Base-by-base conservation (phyloP, 1,284 basidiomycete species). In the Moniliella sp. region DNA sequence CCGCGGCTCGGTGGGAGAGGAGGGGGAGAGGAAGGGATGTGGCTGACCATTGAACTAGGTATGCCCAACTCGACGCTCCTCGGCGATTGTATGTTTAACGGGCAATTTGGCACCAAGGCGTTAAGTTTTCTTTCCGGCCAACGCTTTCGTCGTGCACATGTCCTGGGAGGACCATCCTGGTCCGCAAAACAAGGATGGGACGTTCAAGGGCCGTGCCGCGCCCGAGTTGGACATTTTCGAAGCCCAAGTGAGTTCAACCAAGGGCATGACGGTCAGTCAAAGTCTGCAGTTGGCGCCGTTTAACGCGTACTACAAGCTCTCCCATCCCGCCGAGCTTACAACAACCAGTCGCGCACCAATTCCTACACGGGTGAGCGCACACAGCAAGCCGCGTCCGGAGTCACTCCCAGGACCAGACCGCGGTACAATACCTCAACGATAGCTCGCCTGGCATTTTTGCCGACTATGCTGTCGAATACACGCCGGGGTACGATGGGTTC, bases 261-360 rank as follows among this genome's bases (percentile, higher is more conserved):
- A 33, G 1, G 35, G 32, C 14, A 44, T 58, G 19, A 74, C 74
- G 45, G 75, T 74, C 1, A 82, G 79, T 2, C 80, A 83, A 61
- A 77, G 74, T 39, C 68, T 69, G 45, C 80, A 84, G 61, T 62
- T 69, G 28, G 79, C 78, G 12, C 71, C 72, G 0, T 71, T 70
- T 56, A 68, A 72, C 46, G 55, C 52, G 13, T n/a, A n/a, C n/a
- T 43, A 32, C 3, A 28, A 49, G 25, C 36, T 53, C 8, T 45
- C 34, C 36, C 48, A 45, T 37, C 76, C 40, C 43, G 14, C 46
- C 48, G 9, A 49, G 47, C 57, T 27, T 50, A 40, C 37, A 34
- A 46, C 15, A 21, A 32, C 1, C 16, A 29, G 7, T 33, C 39
- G 15, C 32, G 74, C 35, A 69, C 66, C 48, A 86, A 86, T 61